Evolutionary conservation across 2,329 filamentous ascomycete species (phyloP).

Genomic region (Ophiostoma quercus): DNA sequence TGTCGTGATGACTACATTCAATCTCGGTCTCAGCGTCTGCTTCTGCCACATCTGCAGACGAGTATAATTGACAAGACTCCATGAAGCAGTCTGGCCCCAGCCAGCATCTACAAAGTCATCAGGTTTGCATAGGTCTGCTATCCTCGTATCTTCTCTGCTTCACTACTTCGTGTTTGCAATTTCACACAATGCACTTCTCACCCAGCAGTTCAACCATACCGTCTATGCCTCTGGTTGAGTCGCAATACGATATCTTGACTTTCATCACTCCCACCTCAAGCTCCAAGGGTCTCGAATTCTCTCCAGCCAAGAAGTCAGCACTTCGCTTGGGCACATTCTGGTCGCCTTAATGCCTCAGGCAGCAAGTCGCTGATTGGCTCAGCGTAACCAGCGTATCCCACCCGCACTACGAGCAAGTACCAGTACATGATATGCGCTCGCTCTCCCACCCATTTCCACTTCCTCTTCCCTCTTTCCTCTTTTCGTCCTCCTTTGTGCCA

Average conservation of each 20-base stretch:
- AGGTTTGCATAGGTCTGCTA: constrained; percentile 4
- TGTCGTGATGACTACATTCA: not conserved
- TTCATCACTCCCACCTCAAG: not conserved
- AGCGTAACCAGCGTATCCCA: not conserved
- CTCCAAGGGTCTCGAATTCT: not conserved
- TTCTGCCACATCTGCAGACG: not conserved
- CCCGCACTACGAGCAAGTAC: not conserved
- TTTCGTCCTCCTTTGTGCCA: not conserved
- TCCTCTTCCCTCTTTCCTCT: not conserved
- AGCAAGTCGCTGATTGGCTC: constrained; percentile 13
- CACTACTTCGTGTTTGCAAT: not conserved
- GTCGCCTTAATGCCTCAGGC: constrained; percentile 13
- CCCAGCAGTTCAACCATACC: not conserved
- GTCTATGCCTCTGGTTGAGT: not conserved
- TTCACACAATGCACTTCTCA: not conserved
- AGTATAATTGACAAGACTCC: not conserved
- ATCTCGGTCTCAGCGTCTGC: not conserved
- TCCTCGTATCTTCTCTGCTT: not conserved
- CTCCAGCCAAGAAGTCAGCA: constrained; percentile 10
- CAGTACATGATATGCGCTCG: constrained; percentile 11
- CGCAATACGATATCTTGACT: not conserved
- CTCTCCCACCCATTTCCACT: constrained; percentile 3
- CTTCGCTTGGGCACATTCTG: not conserved
- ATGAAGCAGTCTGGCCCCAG: not conserved
- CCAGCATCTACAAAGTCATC: not conserved